Evolutionary conservation across 192 early-diverging fungal species (phyloP), one percentile per base, ranked within the genome.

Genomic region (Coemansia sp.): DNA sequence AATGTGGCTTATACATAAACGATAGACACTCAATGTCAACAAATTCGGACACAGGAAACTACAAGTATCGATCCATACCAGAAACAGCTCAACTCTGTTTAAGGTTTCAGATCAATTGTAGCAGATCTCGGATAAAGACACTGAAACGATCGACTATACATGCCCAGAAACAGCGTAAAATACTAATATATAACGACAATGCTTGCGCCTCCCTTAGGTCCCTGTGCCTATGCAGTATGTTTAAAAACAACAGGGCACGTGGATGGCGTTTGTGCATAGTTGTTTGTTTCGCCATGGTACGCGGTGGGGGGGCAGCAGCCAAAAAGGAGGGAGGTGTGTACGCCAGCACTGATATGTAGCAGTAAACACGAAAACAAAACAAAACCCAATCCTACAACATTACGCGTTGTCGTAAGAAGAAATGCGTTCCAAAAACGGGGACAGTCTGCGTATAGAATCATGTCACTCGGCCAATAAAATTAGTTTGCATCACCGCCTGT

Each of bases 291-390:
- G 15, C 10, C 22, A 8, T 48, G 23, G 11, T 25, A 48, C 14
- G 45, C 45, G 45, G 45, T 20, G 45, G 25, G 20, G 2, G 45
- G 9, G 10, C n/a, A n/a, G n/a, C n/a, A n/a, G n/a, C n/a, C n/a
- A 48, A 48, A 48, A 48, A 48, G 5, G 23, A 48, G 23, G 23
- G 23, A 48, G 14, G 15, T 6, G 15, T 6, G 10, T 48, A 20
- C 9, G 23, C 23, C 45, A 48, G 45, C 9, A 23, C 45, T 23
- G n/a, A 25, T 7, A 48, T 9, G 8, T 48, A 48, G 45, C 45
- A 48, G 45, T 48, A 48, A 48, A 48, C 45, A 48, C 14, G 45
- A 27, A 48, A 48, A 48, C 45, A 48, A 48, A 48, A n/a, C n/a
- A n/a, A 27, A 13, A 13, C 23, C 45, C 45, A 48, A 48, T 48